These are phyloP conservation scores for Lithospermum erythrorhizon DNA, from an alignment of 257 asterid genomes.

Conservation along the genomic window DNA sequence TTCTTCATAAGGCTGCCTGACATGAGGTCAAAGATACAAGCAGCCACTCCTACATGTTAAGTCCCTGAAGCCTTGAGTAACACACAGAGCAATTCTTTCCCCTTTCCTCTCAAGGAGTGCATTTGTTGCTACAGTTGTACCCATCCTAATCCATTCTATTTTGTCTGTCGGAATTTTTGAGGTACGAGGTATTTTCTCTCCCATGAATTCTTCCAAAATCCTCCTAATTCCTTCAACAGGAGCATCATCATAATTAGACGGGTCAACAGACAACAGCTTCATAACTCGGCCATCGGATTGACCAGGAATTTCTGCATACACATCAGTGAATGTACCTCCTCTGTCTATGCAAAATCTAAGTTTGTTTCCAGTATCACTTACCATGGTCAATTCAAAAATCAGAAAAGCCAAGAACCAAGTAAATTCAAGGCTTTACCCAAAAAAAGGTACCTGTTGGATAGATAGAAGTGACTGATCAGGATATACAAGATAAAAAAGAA, in stretches of 20 bases:
- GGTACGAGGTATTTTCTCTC: constrained; percentile 58
- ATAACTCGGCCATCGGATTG: constrained; percentile 69
- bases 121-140: constrained; percentile 95
- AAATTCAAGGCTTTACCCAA: too few relatives aligned
- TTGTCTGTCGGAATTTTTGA: constrained; percentile 81
- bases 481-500: too few relatives aligned
- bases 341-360: constrained; percentile 85
- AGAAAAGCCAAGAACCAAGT: too few relatives aligned
- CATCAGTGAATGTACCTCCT: constrained; percentile 97
- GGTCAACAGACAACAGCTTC: constrained; percentile 93
- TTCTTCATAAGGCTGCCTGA: constrained; percentile 82
- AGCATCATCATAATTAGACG: constrained; percentile 90
- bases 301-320: constrained; percentile 92
- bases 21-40: constrained; percentile 91
- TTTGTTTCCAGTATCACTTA: constrained; percentile 43
- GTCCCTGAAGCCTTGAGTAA: constrained; percentile 75
- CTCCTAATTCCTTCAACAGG: constrained; percentile 96
- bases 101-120: constrained; percentile 92
- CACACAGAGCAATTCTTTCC: constrained; percentile 86
- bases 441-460: too few relatives aligned
- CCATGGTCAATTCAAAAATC: constrained; percentile 28
- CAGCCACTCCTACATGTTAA: constrained; percentile 88
- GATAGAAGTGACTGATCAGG: too few relatives aligned
- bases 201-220: constrained; percentile 76
- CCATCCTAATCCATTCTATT: constrained; percentile 98